Base-by-base conservation (phyloP, 768 basidiomycete species). In the Leccinellum luteum region DNA sequence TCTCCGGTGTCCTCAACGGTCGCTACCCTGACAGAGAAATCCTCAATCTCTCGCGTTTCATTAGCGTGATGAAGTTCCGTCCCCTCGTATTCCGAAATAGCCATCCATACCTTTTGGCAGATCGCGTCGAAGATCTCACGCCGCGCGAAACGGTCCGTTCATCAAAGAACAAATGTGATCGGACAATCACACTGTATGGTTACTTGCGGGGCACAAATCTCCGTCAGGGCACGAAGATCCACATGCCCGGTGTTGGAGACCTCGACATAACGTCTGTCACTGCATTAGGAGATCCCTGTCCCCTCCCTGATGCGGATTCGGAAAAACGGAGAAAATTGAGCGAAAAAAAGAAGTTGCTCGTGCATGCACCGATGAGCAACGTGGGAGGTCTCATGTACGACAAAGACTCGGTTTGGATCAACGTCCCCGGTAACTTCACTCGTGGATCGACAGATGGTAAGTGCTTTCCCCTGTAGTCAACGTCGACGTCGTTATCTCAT, bases 351-450 rank as follows among this genome's bases (percentile, higher is more conserved):
- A 95, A 91, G 69, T 69, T 93, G 41, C 75, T 96, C 2, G 85
- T 98, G 1, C 93, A 98, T 71, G 97, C 97, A 15, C 97, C 97
- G 1, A 98, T 99, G 97, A 97, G 94, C 71, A 96, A 98, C 66
- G 89, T 98, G 2, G 96, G 96, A 12, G 97, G 96, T 3, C 85
- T 99, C 54, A 85, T 91, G 74, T 98, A 96, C 69, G 97, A 99
- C 77, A 98, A 98, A 72, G 96, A 98, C 68, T 93, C 94, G 0
- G 95, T 99, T 3, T 99, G 92, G 81, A 89, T 99, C 62, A 98
- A 98, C 70, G 95, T 98, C 10, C 90, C 94, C 13, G 97, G 97
- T 1, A 96, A 83, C 66, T 99, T 99, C 70, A 88, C 92, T 14
- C 79, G 88, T 59, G 87, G 85, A n/a, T 85, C 83, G 62, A 75